phyloP scores from a whole-genome alignment of 1,284 basidiomycete species.

The Leccinum griseonigrum region DNA sequence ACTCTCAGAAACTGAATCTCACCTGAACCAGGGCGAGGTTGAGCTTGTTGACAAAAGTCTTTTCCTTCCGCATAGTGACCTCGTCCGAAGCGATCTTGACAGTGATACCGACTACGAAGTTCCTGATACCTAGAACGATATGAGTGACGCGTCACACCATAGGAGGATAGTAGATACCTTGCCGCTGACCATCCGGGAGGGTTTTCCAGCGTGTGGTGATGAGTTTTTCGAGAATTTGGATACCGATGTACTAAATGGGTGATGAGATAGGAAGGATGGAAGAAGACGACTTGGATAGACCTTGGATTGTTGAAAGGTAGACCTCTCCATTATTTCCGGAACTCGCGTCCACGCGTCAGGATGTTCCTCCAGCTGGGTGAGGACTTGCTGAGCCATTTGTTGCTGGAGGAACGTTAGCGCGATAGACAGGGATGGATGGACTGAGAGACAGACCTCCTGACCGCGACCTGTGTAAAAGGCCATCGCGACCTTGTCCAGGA shows the following conservation, averaged over 20 bases:
- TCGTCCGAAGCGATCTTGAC: conserved; percentile 94
- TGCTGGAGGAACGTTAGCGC: conserved; percentile 51
- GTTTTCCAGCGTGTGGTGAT: conserved; percentile 96
- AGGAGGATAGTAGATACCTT: conserved; percentile 48
- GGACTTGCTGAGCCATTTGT: conserved; percentile 85
- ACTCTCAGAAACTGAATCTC: background rate
- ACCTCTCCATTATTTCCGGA: conserved; percentile 88
- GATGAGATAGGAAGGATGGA: conserved; percentile 17
- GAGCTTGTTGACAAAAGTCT: conserved; percentile 95
- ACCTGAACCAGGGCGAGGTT: conserved; percentile 96
- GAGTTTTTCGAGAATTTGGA: conserved; percentile 94
- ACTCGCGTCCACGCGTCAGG: conserved; percentile 99
- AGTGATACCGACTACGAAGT: conserved; percentile 94
- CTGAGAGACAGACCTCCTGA: conserved; percentile 54
- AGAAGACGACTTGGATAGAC: conserved; percentile 37
- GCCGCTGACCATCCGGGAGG: conserved; percentile 89
- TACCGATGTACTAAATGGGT: conserved; percentile 78
- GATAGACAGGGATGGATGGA: conserved; percentile 8
- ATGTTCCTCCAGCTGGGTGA: conserved; percentile 96
- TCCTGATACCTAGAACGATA: conserved; percentile 76
- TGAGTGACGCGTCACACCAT: conserved; percentile 3
- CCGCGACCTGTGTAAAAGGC: conserved; percentile 81
- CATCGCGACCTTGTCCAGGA: conserved; percentile 85
- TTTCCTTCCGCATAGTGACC: conserved; percentile 83
- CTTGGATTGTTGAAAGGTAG: conserved; percentile 89